Evolutionary conservation across 2,329 filamentous ascomycete species (phyloP).

Genomic region (Stachybotrys elegans): DNA sequence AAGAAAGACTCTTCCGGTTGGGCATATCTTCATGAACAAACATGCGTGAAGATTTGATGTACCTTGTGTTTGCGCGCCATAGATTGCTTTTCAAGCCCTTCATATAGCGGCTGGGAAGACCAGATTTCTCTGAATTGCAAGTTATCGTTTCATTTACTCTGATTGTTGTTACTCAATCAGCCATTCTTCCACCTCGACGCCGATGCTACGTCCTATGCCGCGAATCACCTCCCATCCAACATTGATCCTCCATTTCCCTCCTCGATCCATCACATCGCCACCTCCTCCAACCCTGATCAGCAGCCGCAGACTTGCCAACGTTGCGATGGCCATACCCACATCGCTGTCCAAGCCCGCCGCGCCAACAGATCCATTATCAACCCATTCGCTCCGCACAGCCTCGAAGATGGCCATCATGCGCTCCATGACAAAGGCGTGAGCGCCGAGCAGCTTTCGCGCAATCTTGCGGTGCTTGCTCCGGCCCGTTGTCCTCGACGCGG

Average conservation of each 20-base stretch:
- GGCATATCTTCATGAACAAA: no score
- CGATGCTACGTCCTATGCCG: conserved; percentile 65
- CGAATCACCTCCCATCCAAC: conserved; percentile 73
- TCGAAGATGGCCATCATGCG: conserved; percentile 73
- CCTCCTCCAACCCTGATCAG: conserved; percentile 60
- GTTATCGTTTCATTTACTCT: no score
- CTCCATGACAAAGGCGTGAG: conserved; percentile 73
- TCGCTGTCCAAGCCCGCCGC: conserved; percentile 44
- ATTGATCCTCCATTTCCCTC: conserved; percentile 72
- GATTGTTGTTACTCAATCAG: conserved; percentile 61
- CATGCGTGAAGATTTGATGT: no score
- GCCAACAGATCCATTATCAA: conserved; percentile 21
- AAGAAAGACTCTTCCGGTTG: no score
- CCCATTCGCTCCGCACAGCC: conserved; percentile 56
- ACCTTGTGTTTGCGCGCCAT: no score
- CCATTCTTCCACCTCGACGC: conserved; percentile 76
- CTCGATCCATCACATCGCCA: conserved; percentile 62
- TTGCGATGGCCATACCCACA: conserved; percentile 62
- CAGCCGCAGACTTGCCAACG: conserved; percentile 64
- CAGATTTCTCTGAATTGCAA: no score
- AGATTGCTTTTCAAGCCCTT: no score
- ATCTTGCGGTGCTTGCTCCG: conserved; percentile 63
- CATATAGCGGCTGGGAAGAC: no score
- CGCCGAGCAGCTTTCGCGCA: conserved; percentile 69
- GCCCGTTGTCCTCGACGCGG: conserved; percentile 19